These are phyloP conservation scores for Erodium texanum DNA, from an alignment of 441 rosid genomes.

Conservation along the genomic window DNA sequence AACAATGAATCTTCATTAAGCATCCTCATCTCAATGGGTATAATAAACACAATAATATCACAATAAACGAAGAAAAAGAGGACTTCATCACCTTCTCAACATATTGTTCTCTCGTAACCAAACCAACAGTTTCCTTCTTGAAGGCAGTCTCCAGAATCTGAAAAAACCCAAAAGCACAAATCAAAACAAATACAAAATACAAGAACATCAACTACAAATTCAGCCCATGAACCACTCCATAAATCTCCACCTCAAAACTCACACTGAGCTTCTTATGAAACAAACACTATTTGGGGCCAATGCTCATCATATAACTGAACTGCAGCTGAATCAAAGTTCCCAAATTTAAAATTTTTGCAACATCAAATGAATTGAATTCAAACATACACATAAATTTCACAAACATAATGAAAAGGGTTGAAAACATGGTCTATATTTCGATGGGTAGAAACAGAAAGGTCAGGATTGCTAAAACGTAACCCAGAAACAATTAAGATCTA, in stretches of 20 bases:
- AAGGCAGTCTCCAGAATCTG: constrained; percentile 1
- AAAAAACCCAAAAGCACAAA: background rate
- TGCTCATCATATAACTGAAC: background rate
- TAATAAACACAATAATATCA: background rate
- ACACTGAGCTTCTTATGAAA: background rate
- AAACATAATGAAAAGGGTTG: background rate
- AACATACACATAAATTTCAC: background rate
- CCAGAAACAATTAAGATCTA: background rate
- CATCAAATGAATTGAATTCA: background rate
- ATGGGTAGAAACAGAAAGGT: too few species aligned
- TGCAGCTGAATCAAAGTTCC: background rate
- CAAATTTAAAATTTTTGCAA: background rate
- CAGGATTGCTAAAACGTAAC: background rate
- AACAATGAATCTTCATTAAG: background rate
- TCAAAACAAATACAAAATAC: background rate
- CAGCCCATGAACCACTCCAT: background rate
- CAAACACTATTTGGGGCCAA: background rate
- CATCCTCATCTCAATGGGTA: background rate
- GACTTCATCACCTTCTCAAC: background rate
- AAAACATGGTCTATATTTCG: background rate
- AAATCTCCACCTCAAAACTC: background rate
- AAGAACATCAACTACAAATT: background rate
- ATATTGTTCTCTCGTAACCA: constrained; percentile 2
- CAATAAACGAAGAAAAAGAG: background rate
- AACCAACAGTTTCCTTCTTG: background rate